phyloP scores from a whole-genome alignment of 2,329 filamentous ascomycete genomes.

The Verticillium tricorpus region DNA sequence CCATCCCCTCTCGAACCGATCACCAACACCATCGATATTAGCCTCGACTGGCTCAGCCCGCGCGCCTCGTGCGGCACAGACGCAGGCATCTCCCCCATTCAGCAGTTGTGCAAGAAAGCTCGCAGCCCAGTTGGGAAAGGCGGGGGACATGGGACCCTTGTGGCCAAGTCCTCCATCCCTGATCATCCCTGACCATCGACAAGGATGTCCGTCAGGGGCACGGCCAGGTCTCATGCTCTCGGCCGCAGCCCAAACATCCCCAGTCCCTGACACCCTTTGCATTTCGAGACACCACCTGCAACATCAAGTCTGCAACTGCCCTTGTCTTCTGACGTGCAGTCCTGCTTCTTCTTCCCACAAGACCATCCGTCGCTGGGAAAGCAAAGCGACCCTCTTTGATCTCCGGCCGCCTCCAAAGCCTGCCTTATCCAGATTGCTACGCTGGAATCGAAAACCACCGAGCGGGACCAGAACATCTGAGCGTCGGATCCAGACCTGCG shows the following conservation, averaged over 20 bases:
- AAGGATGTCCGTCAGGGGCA: background rate
- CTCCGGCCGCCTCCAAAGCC: background rate
- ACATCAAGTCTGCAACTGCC: conserved; percentile 3
- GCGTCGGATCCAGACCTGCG: background rate
- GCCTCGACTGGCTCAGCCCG: background rate
- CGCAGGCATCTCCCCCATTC: background rate
- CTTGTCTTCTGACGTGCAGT: conserved; percentile 1
- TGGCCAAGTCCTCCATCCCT: background rate
- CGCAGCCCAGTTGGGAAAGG: background rate
- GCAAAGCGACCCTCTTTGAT: background rate
- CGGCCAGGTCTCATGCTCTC: background rate
- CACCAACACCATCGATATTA: background rate
- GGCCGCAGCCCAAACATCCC: background rate
- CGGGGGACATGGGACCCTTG: background rate
- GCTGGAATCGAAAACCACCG: background rate
- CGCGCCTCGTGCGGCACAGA: background rate
- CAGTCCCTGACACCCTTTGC: conserved; percentile 3
- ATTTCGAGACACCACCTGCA: conserved; percentile 4
- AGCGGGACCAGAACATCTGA: conserved; percentile 3
- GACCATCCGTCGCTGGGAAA: background rate
- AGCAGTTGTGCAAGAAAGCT: background rate
- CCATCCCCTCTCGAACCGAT: background rate
- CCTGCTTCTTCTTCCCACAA: background rate
- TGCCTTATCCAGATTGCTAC: background rate
- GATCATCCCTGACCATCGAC: background rate